Conservation (phyloP, 768 basidiomycete species). For the Nevesoporus exiguus region DNA sequence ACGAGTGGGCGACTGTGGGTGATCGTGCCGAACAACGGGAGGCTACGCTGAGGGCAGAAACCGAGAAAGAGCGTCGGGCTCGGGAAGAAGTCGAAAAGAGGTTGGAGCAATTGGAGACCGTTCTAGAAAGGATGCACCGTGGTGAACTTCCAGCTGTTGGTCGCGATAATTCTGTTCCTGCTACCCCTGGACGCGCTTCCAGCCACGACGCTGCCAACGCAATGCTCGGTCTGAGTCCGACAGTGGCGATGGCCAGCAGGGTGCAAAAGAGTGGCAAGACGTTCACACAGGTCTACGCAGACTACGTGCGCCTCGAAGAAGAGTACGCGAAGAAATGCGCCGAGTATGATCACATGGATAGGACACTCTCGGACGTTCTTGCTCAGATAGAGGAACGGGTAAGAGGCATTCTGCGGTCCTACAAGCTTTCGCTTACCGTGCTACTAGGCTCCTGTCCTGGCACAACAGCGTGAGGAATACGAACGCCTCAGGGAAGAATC, state of each 20-base stretch:
- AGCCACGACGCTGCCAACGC: conserved; percentile 46
- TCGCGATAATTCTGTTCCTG: conserved; percentile 36
- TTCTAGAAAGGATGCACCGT: conserved; percentile 66
- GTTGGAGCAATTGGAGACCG: conserved; percentile 66
- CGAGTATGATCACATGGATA: conserved; percentile 84
- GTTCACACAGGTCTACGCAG: conserved; percentile 92
- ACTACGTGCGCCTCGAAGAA: conserved; percentile 83
- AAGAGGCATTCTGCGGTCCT: neutral
- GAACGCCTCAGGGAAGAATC: conserved; percentile 80
- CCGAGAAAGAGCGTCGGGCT: conserved; percentile 64
- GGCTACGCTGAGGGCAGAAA: conserved; percentile 60
- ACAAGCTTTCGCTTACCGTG: neutral
- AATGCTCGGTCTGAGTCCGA: conserved; percentile 76
- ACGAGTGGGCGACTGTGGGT: conserved; percentile 73
- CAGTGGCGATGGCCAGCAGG: conserved; percentile 80
- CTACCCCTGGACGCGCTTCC: conserved; percentile 42
- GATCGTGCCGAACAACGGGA: conserved; percentile 69
- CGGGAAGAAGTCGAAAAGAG: conserved; percentile 71
- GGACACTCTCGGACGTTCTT: conserved; percentile 73
- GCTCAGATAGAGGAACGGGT: conserved; percentile 91
- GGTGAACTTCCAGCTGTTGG: conserved; percentile 65
- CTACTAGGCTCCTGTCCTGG: conserved; percentile 79
- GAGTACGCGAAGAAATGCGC: conserved; percentile 72
- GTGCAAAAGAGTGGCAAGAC: conserved; percentile 82
- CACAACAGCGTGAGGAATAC: conserved; percentile 88